Evolutionary conservation across 495 filamentous ascomycete species (phyloP).

Genomic region (Recurvomyces mirabilis): DNA sequence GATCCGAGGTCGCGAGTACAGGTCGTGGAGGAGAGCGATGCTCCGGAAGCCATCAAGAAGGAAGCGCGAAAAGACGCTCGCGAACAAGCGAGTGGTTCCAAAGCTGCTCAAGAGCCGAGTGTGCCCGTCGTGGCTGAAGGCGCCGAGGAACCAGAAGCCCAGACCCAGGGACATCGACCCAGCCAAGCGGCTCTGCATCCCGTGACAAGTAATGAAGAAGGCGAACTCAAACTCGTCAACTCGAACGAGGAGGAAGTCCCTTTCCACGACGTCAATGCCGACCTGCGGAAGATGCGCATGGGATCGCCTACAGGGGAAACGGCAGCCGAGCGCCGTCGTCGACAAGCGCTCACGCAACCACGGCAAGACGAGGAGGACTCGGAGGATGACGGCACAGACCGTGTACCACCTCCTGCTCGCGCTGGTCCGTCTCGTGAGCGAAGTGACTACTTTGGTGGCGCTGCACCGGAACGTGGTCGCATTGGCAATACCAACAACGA

Average conservation of each 20-base stretch:
- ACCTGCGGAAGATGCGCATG: slow-evolving; percentile 18
- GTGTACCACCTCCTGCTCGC: slow-evolving; percentile 31
- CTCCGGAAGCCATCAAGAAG: slow-evolving; percentile 44
- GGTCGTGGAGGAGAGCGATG: slow-evolving; percentile 56
- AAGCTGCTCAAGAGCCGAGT: slow-evolving; percentile 9
- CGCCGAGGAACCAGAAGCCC: background rate
- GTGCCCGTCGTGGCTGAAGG: slow-evolving; percentile 7
- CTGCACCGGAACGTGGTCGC: too few relatives aligned
- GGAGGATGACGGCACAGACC: slow-evolving; percentile 49
- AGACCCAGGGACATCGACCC: background rate
- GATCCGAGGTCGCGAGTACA: slow-evolving; percentile 66
- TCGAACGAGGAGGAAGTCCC: slow-evolving; percentile 27
- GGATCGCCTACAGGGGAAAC: slow-evolving; percentile 17
- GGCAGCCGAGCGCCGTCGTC: slow-evolving; percentile 26
- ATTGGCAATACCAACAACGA: slow-evolving; percentile 16
- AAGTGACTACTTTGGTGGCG: too few relatives aligned
- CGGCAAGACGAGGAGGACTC: slow-evolving; percentile 32
- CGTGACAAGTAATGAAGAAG: slow-evolving; percentile 17
- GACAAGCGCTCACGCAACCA: slow-evolving; percentile 23
- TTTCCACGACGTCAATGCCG: slow-evolving; percentile 24
- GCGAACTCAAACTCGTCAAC: slow-evolving; percentile 25
- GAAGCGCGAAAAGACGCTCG: slow-evolving; percentile 46
- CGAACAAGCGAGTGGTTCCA: slow-evolving; percentile 33
- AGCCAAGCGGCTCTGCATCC: slow-evolving; percentile 20
- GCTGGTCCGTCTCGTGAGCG: too few relatives aligned